Base-by-base conservation (phyloP, 1,139 yeast genomes). In the Groenewaldozyma auringiensis region DNA sequence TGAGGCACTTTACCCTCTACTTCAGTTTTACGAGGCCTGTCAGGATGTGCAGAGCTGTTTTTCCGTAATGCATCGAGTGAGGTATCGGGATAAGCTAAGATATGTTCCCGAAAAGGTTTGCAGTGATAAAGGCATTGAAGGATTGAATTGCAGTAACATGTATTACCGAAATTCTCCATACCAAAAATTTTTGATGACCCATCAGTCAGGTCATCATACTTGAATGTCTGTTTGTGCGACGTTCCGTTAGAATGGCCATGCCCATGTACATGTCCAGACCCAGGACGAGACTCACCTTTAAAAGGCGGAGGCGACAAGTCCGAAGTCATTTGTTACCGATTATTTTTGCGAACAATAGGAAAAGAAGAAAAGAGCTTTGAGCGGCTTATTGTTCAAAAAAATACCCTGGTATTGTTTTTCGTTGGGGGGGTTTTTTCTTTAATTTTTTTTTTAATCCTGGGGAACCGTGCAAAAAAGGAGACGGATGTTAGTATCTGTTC, bases 101-200 rank as follows among this genome's bases (percentile, higher is more conserved):
- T 67, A 44, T 75, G 73, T 22, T 71, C 67, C 41, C 97, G 73
- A 57, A 92, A 87, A 22, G 72, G 75, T 39, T 76, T 76, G 1
- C 92, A 74, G 63, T 83, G 82, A 67, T 77, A 92, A 20, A 92
- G 74, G 56, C 95, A 87, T 63, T 92, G 98, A 25, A 92, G 67
- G 22, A 92, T 83, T 8, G 96, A 87, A 59, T 92, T 92, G 64
- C 95, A 87, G 65, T 92, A 92, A 66, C 98, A 89, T 0, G 95
- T 89, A 63, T 85, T 65, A 29, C 97, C 96, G 63, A 88, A 89
- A 65, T 92, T 92, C 63, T 92, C 97, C 78, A 89, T 81, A 3
- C 98, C 98, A 65, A 82, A 92, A 36, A 88, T 76, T 64, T 88
- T 66, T 50, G 65, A 65, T 18, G 63, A 56, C 25, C 65, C 61